Conservation (phyloP, 306 rosid genomes). For the cucumber (Cucumis sativus) region Cucumber_9930_V3 NC_026655.2:11639001-11639500, state of each 20-base stretch:
- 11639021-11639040: conserved; percentile 73
- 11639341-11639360: neutral
- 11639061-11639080: neutral
- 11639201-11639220: neutral
- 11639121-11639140: conserved; percentile 48
- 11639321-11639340: neutral
- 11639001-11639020: conserved; percentile 46
- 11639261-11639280: neutral
- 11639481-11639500: neutral
- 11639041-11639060: conserved; percentile 70
- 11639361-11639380: neutral
- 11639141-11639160: conserved; percentile 66
- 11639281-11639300: neutral
- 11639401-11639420: neutral
- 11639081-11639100: neutral
- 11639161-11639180: conserved; percentile 77
- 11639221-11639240: neutral
- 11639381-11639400: neutral
- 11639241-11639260: neutral
- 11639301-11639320: neutral
- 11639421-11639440: neutral
- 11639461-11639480: neutral
- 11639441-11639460: neutral
- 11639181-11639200: conserved; percentile 20
- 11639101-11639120: neutral